Evolutionary conservation across 345 rosid species (phyloP).

Genomic region (Cardamine resedifolia): DNA sequence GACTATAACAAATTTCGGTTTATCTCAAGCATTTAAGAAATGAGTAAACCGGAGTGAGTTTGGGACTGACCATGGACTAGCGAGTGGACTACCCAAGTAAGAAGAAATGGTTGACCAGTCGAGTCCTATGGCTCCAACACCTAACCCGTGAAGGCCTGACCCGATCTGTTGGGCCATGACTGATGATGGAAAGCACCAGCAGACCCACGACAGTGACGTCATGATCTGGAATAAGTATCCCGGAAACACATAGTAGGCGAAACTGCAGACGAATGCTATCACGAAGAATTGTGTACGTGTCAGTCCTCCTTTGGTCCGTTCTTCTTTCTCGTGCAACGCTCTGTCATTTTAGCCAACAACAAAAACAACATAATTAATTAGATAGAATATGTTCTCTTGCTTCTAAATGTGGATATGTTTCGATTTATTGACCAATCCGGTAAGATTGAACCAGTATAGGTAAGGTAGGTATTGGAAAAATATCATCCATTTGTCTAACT

Average conservation of each 20-base stretch:
- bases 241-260: conserved; percentile 83
- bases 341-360: conserved; percentile 39
- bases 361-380: neutral
- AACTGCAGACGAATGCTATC: conserved; percentile 80
- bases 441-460: neutral
- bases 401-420: neutral
- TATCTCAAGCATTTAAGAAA: neutral
- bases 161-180: conserved; percentile 91
- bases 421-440: neutral
- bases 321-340: conserved; percentile 89
- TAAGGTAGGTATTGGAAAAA: neutral
- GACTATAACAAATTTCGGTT: neutral
- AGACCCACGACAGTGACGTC: conserved; percentile 90
- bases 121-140: conserved; percentile 67
- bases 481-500: neutral
- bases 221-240: conserved; percentile 86
- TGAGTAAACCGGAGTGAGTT: neutral
- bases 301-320: conserved; percentile 64
- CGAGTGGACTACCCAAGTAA: conserved; percentile 96
- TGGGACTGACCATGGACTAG: conserved; percentile 80
- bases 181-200: conserved; percentile 78
- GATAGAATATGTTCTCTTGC: neutral
- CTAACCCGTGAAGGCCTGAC: conserved; percentile 91
- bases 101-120: conserved; percentile 97
- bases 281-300: conserved; percentile 85